Percentiles rank a stretch among this genome's conserved stretches.
Conservation (phyloP, 2,329 filamentous ascomycete species). For the Erysiphe pulchra region DNA sequence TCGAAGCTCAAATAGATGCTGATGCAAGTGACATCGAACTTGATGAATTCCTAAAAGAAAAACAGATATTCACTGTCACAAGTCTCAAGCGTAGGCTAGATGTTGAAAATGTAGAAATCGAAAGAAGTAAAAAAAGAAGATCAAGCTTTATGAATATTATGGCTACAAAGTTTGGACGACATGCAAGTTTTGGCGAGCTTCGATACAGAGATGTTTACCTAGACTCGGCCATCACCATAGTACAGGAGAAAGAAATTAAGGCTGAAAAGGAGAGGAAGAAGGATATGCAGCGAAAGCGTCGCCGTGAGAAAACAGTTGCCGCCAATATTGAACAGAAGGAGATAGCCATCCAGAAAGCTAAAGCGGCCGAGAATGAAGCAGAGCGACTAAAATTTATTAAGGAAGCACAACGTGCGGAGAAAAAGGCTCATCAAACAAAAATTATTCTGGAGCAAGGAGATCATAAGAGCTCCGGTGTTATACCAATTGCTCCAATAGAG, state of each 20-base stretch:
- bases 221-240: constrained; percentile 57
- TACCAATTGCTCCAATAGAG: constrained; percentile 42
- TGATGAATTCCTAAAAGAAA: constrained; percentile 23
- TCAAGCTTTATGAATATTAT: constrained; percentile 31
- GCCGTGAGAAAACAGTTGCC: constrained; percentile 86
- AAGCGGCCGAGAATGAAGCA: constrained; percentile 53
- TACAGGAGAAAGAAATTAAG: constrained; percentile 69
- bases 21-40: constrained; percentile 31
- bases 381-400: constrained; percentile 59
- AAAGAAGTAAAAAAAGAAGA: constrained; percentile 36
- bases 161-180: constrained; percentile 36
- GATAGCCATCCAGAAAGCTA: constrained; percentile 51
- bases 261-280: constrained; percentile 98
- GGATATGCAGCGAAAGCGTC: constrained; percentile 94
- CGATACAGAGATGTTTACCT: constrained; percentile 58
- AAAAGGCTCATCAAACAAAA: constrained; percentile 80
- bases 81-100: constrained; percentile 42
- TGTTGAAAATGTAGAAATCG: constrained; percentile 33
- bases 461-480: constrained; percentile 40
- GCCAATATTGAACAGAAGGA: constrained; percentile 82
- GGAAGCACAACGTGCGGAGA: constrained; percentile 71
- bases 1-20: constrained; percentile 32
- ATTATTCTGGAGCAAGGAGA: constrained; percentile 67
- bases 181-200: constrained; percentile 45
- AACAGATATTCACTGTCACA: constrained; percentile 26